Evolutionary conservation across 1,139 yeast species (phyloP).

Genomic region (Debaryomyces fabryi): DNA sequence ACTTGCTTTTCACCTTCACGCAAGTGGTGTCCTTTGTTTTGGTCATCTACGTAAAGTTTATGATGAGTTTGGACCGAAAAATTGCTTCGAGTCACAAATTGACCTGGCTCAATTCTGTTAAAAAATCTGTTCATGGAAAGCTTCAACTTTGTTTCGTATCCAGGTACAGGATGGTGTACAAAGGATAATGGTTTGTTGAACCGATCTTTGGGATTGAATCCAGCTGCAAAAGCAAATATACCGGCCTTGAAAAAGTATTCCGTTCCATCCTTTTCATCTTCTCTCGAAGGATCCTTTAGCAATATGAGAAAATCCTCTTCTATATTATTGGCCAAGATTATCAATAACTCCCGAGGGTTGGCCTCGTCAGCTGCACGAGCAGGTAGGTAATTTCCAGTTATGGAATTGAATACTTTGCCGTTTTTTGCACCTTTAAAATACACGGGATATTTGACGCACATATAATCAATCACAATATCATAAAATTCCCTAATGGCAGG

Average conservation of each 20-base stretch:
- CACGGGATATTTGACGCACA: slow-evolving; percentile 37
- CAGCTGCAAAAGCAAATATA: slow-evolving; percentile 45
- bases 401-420: slow-evolving; percentile 25
- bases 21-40: slow-evolving; percentile 40
- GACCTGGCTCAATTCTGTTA: slow-evolving; percentile 36
- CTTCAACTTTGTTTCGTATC: slow-evolving; percentile 35
- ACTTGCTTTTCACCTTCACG: slow-evolving; percentile 39
- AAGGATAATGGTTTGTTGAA: slow-evolving; percentile 39
- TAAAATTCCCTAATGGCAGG: slow-evolving; percentile 40
- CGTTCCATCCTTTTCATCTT: slow-evolving; percentile 19
- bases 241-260: slow-evolving; percentile 42
- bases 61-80: slow-evolving; percentile 54
- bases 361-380: neutral
- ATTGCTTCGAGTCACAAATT: slow-evolving; percentile 44
- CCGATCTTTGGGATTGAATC: slow-evolving; percentile 42
- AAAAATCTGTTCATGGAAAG: slow-evolving; percentile 44
- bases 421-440: slow-evolving; percentile 26
- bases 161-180: slow-evolving; percentile 48
- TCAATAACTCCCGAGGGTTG: slow-evolving; percentile 13
- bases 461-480: slow-evolving; percentile 27
- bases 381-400: slow-evolving; percentile 34
- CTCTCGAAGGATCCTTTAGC: slow-evolving; percentile 36
- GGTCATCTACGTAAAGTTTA: slow-evolving; percentile 50
- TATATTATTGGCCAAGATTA: slow-evolving; percentile 29
- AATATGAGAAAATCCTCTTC: slow-evolving; percentile 47